Evolutionary conservation across 179 eudicot species (phyloP).

Genomic region (Silene vulgaris): DNA sequence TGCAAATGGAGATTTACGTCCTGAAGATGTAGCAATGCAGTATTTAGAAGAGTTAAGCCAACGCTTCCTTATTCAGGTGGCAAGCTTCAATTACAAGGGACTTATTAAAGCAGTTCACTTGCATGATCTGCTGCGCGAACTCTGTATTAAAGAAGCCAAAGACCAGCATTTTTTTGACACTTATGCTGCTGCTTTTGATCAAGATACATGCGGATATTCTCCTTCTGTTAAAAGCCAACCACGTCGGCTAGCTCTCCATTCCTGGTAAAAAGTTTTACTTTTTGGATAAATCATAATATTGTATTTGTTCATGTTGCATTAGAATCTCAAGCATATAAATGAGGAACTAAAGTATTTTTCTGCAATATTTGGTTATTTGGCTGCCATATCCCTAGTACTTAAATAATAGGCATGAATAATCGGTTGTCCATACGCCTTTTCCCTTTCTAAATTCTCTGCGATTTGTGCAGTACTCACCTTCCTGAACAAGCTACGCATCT

Average conservation of each 20-base stretch:
- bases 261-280: constrained; percentile 24
- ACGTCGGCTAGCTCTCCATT: constrained; percentile 22
- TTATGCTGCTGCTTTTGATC: constrained; percentile 17
- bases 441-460: background rate
- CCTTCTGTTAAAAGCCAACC: background rate
- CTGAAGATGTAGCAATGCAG: constrained; percentile 48
- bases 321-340: too few species aligned
- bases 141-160: constrained; percentile 35
- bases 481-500: constrained; percentile 21
- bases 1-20: constrained; percentile 23
- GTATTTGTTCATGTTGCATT: background rate
- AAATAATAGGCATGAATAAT: background rate
- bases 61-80: constrained; percentile 50
- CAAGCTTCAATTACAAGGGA: constrained; percentile 33
- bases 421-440: background rate
- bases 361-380: too few species aligned
- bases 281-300: background rate
- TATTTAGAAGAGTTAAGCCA: constrained; percentile 41
- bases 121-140: constrained; percentile 59
- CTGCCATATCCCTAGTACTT: too few species aligned
- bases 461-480: constrained; percentile 8
- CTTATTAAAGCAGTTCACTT: constrained; percentile 36
- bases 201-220: background rate
- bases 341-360: too few species aligned
- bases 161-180: constrained; percentile 21